These are phyloP conservation scores for Colletotrichum caudatum DNA, from an alignment of 2,329 filamentous ascomycete species.

Conservation along the genomic window DNA sequence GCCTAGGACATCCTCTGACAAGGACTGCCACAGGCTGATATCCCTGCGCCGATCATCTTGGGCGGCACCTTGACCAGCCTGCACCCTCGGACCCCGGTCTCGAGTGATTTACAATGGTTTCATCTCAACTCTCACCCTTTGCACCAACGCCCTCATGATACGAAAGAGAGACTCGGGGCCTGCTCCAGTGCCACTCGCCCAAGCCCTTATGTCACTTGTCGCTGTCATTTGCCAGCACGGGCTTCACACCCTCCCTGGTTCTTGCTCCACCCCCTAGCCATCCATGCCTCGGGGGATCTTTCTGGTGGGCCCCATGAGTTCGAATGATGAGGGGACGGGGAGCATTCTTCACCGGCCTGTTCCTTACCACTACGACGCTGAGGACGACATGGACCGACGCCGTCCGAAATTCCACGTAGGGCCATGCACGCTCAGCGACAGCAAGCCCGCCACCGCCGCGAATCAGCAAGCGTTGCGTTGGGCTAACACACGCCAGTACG, in stretches of 20 bases:
- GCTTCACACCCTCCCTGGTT: constrained; percentile 19
- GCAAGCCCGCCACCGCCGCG: constrained; percentile 14
- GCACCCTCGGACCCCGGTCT: constrained; percentile 39
- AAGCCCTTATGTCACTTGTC: constrained; percentile 43
- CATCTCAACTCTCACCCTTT: constrained; percentile 40
- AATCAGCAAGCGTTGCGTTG: constrained; percentile 27
- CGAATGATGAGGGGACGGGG: constrained; percentile 38
- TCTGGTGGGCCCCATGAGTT: constrained; percentile 38
- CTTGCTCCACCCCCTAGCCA: constrained; percentile 1
- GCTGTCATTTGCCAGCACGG: constrained; percentile 40
- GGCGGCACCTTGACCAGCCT: constrained; percentile 24
- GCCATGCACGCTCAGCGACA: constrained; percentile 10
- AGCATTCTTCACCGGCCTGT: constrained; percentile 39
- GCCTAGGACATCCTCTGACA: constrained; percentile 30
- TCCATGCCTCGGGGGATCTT: constrained; percentile 26
- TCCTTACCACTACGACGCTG: constrained; percentile 38
- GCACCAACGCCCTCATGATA: constrained; percentile 35
- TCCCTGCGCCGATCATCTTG: constrained; percentile 41
- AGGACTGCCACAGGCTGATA: constrained; percentile 34
- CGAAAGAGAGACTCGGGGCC: constrained; percentile 32
- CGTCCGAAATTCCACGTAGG: constrained; percentile 28
- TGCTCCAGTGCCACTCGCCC: constrained; percentile 29
- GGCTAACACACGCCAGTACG: constrained; percentile 24
- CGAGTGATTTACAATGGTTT: constrained; percentile 43
- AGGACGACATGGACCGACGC: constrained; percentile 26